These are phyloP conservation scores for Euphorbia pulcherrima DNA, from an alignment of 345 rosid genomes.

Conservation along the genomic window DNA sequence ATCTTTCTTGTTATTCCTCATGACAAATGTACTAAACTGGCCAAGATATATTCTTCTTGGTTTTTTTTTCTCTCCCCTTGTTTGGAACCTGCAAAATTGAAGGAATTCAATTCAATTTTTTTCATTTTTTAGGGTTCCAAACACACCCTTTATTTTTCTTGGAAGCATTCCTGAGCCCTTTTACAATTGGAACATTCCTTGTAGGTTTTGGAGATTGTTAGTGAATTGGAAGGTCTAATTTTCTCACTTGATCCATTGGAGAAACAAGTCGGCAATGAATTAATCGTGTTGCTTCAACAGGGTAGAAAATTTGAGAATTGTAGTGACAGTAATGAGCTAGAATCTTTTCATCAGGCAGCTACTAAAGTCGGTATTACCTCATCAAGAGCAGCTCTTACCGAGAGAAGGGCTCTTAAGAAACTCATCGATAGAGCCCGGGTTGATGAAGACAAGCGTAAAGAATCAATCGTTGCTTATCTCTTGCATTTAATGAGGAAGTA, in stretches of 20 bases:
- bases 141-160: too few species aligned
- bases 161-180: constrained; percentile 12
- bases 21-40: background rate
- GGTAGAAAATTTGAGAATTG: constrained; percentile 67
- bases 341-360: constrained; percentile 82
- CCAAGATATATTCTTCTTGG: background rate
- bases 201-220: constrained; percentile 80
- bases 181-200: constrained; percentile 13
- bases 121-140: too few species aligned
- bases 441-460: constrained; percentile 97
- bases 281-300: constrained; percentile 78
- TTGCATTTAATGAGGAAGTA: constrained; percentile 91
- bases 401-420: constrained; percentile 89
- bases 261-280: constrained; percentile 92
- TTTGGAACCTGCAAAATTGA: too few species aligned
- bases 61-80: too few species aligned
- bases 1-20: background rate
- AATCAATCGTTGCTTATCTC: constrained; percentile 90
- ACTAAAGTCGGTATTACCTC: constrained; percentile 73
- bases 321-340: constrained; percentile 68
- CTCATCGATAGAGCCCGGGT: constrained; percentile 84
- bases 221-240: constrained; percentile 58
- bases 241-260: constrained; percentile 69
- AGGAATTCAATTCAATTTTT: too few species aligned
- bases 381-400: constrained; percentile 81